Base-by-base conservation (phyloP, 768 basidiomycete species). In the Lactifluus pinguis region DNA sequence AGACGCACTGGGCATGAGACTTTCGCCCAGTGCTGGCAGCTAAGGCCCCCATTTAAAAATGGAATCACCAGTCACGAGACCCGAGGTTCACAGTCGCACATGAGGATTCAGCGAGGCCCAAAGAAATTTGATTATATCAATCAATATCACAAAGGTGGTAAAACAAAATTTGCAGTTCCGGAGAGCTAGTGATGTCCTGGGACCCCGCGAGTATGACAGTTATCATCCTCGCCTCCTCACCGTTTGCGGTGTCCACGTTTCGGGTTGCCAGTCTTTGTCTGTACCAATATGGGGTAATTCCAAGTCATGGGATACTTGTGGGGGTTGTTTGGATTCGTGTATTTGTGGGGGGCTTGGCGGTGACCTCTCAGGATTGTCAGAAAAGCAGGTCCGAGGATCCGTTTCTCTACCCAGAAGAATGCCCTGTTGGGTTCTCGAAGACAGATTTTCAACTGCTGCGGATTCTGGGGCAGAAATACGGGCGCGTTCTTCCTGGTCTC, bases 191-290 rank as follows among this genome's bases (percentile, higher is more conserved):
- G 6, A 1, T 25, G n/a, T 17, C 19, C 32, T 36, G 14, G 19
- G 47, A 51, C 29, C 49, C 14, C 2, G 39, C 17, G 15, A 6
- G 9, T 25, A 14, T 32, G 4, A 25, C 3, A 21, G 50, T 60
- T 49, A 60, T 32, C 51, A 44, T 14, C 60, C 25, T 3, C 54
- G 49, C 47, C 45, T 53, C 2, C 47, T 53, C 13, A 32, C 34
- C 8, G 50, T n/a, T 21, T 49, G 53, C 14, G 65, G 63, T 6
- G 51, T 51, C 63, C 65, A 66, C 21, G 60, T 14, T 29, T 65
- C 57, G 3, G 65, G 65, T 45, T 64, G 63, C 65, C 65, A 66
- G 32, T 61, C 63, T 52, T 19, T 53, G 19, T 65, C 63, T 41
- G 39, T 42, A 48, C 48, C 49, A 21, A 48, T 13, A 36, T 13